Evolutionary conservation across 73 alveolate species (phyloP).

Genomic region (Paramecium octaurelia): DNA sequence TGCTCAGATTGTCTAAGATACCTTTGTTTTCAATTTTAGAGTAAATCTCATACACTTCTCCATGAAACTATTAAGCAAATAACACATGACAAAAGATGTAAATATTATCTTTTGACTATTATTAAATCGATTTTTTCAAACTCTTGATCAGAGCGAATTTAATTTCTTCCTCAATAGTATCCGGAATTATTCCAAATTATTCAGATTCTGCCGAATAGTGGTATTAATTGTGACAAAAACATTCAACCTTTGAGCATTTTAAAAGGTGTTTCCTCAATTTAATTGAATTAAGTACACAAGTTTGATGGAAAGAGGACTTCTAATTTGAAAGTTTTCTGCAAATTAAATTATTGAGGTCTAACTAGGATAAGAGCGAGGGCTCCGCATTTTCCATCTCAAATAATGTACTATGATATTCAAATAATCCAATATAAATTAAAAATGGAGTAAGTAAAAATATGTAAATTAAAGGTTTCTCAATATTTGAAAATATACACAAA

Average conservation of each 20-base stretch:
- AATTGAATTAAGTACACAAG: background rate
- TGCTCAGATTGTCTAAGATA: background rate
- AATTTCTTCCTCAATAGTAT: background rate
- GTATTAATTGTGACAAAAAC: background rate
- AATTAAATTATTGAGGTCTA: background rate
- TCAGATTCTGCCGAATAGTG: background rate
- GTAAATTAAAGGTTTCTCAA: background rate
- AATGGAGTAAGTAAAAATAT: background rate
- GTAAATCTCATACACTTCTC: background rate
- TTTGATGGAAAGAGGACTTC: background rate
- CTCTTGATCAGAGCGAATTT: background rate
- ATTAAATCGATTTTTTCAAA: background rate
- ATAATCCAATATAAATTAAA: background rate
- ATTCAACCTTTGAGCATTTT: background rate
- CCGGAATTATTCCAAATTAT: background rate
- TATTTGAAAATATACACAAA: background rate
- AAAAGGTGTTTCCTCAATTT: background rate
- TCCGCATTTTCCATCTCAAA: background rate
- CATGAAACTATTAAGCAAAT: background rate
- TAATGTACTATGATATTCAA: background rate
- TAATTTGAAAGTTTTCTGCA: background rate
- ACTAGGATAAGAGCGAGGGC: background rate
- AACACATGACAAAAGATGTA: background rate
- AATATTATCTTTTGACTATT: background rate
- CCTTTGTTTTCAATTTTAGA: background rate